These are phyloP conservation scores for Dioscorea cayenensis DNA, from an alignment of 116 monocot genomes.

Conservation along the genomic window DNA sequence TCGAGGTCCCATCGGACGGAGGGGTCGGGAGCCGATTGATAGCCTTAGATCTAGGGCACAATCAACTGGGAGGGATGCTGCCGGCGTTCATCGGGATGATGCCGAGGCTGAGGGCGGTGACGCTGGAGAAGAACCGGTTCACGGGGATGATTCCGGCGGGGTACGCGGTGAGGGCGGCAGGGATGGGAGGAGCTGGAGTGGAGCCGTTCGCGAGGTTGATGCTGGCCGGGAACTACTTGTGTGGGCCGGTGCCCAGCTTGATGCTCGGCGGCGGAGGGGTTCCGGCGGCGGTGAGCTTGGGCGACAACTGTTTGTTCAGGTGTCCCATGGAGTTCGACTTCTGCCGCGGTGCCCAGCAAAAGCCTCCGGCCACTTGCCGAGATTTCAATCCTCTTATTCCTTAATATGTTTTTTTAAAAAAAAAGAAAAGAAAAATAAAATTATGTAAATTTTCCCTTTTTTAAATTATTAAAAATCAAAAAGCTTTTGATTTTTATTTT, in stretches of 20 bases:
- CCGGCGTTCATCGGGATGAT: slow-evolving; percentile 32
- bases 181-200: slow-evolving; percentile 1
- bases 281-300: slow-evolving; percentile 43
- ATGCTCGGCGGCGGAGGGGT: slow-evolving; percentile 29
- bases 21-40: slow-evolving; percentile 27
- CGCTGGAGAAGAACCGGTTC: slow-evolving; percentile 45
- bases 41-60: slow-evolving; percentile 45
- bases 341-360: slow-evolving; percentile 52
- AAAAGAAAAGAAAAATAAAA: no score
- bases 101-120: slow-evolving; percentile 45
- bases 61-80: slow-evolving; percentile 29
- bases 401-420: background rate
- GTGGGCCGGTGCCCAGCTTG: slow-evolving; percentile 49
- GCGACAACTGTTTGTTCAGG: slow-evolving; percentile 52
- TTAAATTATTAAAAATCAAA: no score
- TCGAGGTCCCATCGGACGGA: slow-evolving; percentile 17
- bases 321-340: slow-evolving; percentile 61
- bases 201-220: slow-evolving; percentile 28
- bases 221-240: slow-evolving; percentile 62
- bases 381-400: slow-evolving; percentile 52
- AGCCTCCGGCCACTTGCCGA: slow-evolving; percentile 34
- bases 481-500: no score
- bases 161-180: slow-evolving; percentile 47
- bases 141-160: slow-evolving; percentile 54
- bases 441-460: no score